Conservation (phyloP, 495 filamentous ascomycete species). For the Xylaria palmicola region DNA sequence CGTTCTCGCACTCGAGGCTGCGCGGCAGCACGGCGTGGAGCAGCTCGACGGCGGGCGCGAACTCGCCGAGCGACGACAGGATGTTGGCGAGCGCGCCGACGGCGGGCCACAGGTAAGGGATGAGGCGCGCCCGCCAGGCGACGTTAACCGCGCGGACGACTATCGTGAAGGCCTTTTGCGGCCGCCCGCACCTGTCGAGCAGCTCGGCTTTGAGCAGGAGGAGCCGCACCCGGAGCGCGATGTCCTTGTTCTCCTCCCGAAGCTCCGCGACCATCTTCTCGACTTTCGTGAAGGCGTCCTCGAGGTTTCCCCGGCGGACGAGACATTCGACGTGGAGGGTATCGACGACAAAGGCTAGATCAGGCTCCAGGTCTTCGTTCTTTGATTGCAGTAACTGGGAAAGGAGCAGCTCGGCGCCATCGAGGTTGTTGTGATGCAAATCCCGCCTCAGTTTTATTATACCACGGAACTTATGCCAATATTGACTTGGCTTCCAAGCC, state of each 20-base stretch:
- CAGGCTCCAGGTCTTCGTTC: constrained; percentile 56
- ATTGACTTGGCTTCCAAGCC: constrained; percentile 74
- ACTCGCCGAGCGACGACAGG: constrained; percentile 71
- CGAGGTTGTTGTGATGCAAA: constrained; percentile 68
- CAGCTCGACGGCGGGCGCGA: constrained; percentile 64
- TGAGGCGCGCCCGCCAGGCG: constrained; percentile 67
- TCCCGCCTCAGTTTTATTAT: constrained; percentile 69
- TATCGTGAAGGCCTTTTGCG: constrained; percentile 80
- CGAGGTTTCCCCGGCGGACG: constrained; percentile 60
- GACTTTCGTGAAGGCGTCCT: constrained; percentile 63
- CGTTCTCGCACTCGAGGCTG: constrained; percentile 71
- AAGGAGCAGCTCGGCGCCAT: constrained; percentile 66
- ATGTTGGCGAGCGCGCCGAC: constrained; percentile 68
- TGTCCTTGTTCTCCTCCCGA: constrained; percentile 69
- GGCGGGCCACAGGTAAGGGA: constrained; percentile 76
- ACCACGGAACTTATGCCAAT: constrained; percentile 72
- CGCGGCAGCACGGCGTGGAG: constrained; percentile 78
- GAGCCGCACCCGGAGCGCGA: constrained; percentile 70
- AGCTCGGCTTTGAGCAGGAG: constrained; percentile 75
- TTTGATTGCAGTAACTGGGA: constrained; percentile 54
- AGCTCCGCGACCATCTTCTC: constrained; percentile 65
- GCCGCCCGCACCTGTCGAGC: constrained; percentile 65
- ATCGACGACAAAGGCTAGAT: constrained; percentile 68
- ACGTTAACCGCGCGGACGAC: constrained; percentile 77
- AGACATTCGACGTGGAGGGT: constrained; percentile 70